These are phyloP conservation scores for Pseudonectria foliicola DNA, from an alignment of 2,329 filamentous ascomycete species.

Conservation along the genomic window DNA sequence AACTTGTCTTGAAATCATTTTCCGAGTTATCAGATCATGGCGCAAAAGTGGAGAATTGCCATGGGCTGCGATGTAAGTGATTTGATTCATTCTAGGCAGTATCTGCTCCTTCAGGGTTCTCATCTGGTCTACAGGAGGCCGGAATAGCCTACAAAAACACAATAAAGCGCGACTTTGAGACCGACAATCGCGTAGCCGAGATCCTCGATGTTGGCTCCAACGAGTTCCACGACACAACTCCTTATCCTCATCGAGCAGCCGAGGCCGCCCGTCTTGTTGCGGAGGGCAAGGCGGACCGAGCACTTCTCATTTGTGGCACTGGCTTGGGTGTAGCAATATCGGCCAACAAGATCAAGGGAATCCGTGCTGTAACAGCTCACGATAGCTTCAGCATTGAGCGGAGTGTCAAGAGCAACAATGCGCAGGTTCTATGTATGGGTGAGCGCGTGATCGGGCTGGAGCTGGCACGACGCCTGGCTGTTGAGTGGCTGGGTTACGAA, in stretches of 20 bases:
- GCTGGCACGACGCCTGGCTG: conserved; percentile 66
- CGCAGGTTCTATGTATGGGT: conserved; percentile 80
- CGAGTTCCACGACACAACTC: conserved; percentile 62
- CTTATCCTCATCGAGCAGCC: conserved; percentile 74
- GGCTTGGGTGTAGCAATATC: conserved; percentile 80
- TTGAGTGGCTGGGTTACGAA: conserved; percentile 77
- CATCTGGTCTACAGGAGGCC: conserved; percentile 46
- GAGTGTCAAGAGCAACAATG: conserved; percentile 74
- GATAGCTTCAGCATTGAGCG: conserved; percentile 80
- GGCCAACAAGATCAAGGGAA: conserved; percentile 82
- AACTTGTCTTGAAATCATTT: conserved; percentile 3
- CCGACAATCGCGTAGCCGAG: conserved; percentile 57
- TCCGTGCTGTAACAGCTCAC: conserved; percentile 83
- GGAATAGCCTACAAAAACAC: conserved; percentile 72
- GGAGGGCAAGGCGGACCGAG: conserved; percentile 63
- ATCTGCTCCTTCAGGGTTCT: neutral
- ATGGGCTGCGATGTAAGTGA: conserved; percentile 46
- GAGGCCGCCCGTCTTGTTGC: conserved; percentile 59
- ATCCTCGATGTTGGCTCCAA: conserved; percentile 70
- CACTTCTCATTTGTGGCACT: conserved; percentile 77
- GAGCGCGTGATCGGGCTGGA: conserved; percentile 78
- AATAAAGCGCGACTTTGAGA: conserved; percentile 65
- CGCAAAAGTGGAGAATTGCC: conserved; percentile 45
- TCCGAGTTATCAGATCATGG: conserved; percentile 27
- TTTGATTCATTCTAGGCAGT: neutral